These are phyloP conservation scores for Starmera pachycereana DNA, from an alignment of 805 yeast genomes.

Conservation along the genomic window DNA sequence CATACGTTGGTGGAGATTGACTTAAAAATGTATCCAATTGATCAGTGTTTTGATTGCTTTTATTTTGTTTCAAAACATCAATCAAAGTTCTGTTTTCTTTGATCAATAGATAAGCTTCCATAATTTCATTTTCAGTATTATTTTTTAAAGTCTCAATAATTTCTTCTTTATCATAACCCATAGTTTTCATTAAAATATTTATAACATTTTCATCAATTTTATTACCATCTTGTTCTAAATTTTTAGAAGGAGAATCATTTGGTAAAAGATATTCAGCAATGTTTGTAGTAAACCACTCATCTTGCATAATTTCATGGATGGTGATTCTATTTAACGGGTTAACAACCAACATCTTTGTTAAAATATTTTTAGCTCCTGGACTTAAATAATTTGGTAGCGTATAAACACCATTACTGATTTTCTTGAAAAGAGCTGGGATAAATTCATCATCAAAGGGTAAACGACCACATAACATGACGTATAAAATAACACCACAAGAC, in stretches of 20 bases:
- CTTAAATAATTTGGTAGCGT: conserved; percentile 81
- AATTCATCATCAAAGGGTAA: conserved; percentile 95
- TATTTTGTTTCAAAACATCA: conserved; percentile 48
- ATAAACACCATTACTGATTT: conserved; percentile 87
- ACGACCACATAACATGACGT: conserved; percentile 93
- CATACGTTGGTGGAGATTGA: conserved; percentile 48
- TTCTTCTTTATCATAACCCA: conserved; percentile 86
- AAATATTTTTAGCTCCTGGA: conserved; percentile 71
- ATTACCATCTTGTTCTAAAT: conserved; percentile 6
- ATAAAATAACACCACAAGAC: conserved; percentile 93
- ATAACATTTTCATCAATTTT: conserved; percentile 71
- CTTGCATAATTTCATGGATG: conserved; percentile 84
- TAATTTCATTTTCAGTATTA: conserved; percentile 58
- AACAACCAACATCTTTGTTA: conserved; percentile 87
- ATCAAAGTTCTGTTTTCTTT: conserved; percentile 67
- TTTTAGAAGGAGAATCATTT: conserved; percentile 23
- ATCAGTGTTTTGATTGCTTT: conserved; percentile 24
- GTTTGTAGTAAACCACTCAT: conserved; percentile 83
- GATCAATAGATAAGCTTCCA: conserved; percentile 79
- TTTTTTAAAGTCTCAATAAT: conserved; percentile 60
- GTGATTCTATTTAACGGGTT: conserved; percentile 92
- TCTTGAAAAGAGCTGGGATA: conserved; percentile 88
- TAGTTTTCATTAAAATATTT: conserved; percentile 60
- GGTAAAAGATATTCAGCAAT: conserved; percentile 75
- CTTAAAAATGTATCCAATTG: conserved; percentile 49